Evolutionary conservation across 352 stramenopile species (phyloP), one percentile per base, ranked within the genome.

Genomic region (Peronospora farinosa): DNA sequence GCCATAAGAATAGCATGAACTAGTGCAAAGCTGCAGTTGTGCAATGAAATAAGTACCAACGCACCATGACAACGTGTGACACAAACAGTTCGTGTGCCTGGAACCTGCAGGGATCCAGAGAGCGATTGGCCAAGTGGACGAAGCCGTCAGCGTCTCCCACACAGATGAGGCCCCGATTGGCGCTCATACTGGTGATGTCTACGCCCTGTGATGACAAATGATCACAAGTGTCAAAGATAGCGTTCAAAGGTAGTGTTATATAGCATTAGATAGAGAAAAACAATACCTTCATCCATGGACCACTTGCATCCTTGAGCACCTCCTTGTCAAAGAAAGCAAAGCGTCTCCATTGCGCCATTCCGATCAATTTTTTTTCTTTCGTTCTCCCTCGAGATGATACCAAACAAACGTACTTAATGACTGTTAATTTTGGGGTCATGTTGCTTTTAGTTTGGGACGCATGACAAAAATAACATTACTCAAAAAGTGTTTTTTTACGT

Each of bases 291-390:
- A 93, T 84, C 83, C 83, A 93, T 15, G 82, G 69, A 0, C 78
- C 83, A 67, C 70, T 87, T 19, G 58, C 58, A 60, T 94, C 83
- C 61, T 90, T 92, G 32, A 94, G 72, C 21, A 89, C 73, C 50
- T 94, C 83, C 57, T 88, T 87, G 58, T 94, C 83, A 53, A 94
- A 94, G 76, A 94, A 94, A 41, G 79, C 79, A 60, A 94, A 94
- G 64, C 83, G 78, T 69, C 83, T 71, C 81, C 80, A 92, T 60
- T 94, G 83, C 65, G 83, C 80, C 83, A 94, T 32, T 94, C 40
- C 30, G 52, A 55, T 37, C 21, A 40, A 28, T 36, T 36, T 59
- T 32, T 56, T 45, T 21, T 21, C 19, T 21, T 21, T 1, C 3
- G 19, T 21, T 59, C 40, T 53, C 52, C 50, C 47, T 36, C n/a